Evolutionary conservation across 2,329 filamentous ascomycete species (phyloP), one percentile per base, ranked within the genome.

Genomic region (Plenodomus lindquistii): DNA sequence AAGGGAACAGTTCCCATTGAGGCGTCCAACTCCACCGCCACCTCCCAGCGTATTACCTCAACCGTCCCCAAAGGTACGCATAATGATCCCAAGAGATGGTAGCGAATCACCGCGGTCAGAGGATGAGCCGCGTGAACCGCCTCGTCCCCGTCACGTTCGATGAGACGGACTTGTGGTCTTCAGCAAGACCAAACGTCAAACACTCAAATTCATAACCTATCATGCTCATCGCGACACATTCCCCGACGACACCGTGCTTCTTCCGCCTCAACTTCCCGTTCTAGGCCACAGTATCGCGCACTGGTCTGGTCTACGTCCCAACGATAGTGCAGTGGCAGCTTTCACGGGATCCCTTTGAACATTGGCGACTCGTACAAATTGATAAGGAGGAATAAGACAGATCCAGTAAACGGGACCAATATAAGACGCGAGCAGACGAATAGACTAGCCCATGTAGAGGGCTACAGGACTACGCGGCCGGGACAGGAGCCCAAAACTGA

Each of bases 231-330:
- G 50, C 3, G 3, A 9, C 21, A 18, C 16, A 3, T 44, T 37
- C 6, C 24, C 17, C 4, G 4, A 19, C 1, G 54, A 59, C 11
- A 55, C 44, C 0, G 39, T 46, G 11, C 17, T 55, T 8, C 22
- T 54, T 2, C 55, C 57, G 1, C 55, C 57, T 4, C 36, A 44
- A 21, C 41, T 60, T 2, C 46, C 51, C 1, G 55, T 59, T 2
- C 24, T 60, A 3, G 57, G 53, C 9, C 55, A 60, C 21, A 42
- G 44, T 22, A 41, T 59, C 21, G 45, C 27, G 18, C 44, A 60
- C 24, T 59, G 57, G 57, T 50, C 55, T 8, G 53, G 55, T 4
- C 20, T 60, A 1, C 46, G 53, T n/a, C 8, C 19, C 7, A 40
- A 50, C 20, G 42, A 47, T 1, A 52, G 42, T 19, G 47, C 40